Percentiles rank a stretch among this genome's conserved stretches.
Evolutionary conservation across 176 grass and related monocot species (phyloP).

Genomic region (Carex myosuroides): DNA sequence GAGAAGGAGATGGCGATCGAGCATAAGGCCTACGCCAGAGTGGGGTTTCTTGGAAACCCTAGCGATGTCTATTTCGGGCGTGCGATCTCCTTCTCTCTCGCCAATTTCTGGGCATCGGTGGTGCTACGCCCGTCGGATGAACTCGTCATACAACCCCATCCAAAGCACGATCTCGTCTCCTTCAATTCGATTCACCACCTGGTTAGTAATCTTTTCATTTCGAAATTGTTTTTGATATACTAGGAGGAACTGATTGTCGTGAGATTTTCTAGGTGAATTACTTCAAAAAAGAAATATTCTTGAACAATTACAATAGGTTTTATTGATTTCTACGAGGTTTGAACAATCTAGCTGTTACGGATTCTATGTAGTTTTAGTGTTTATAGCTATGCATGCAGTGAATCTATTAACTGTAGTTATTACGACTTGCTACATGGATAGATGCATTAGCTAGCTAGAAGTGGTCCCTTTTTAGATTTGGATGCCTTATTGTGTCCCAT

Average conservation of each 20-base stretch:
- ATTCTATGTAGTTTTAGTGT: not conserved
- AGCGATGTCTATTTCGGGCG: slow-evolving; percentile 72
- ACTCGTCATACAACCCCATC: slow-evolving; percentile 62
- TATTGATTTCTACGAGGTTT: not conserved
- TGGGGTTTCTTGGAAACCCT: slow-evolving; percentile 76
- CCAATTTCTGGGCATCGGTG: slow-evolving; percentile 64
- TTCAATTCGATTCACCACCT: slow-evolving; percentile 54
- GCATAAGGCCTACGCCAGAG: slow-evolving; percentile 41
- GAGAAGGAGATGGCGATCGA: slow-evolving; percentile 18
- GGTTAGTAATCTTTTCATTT: slow-evolving; percentile 15
- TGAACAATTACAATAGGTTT: not conserved
- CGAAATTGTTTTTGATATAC: too few species aligned
- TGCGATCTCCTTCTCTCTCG: slow-evolving; percentile 54
- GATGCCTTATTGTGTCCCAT: not conserved
- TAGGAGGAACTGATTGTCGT: too few species aligned
- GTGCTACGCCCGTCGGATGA: slow-evolving; percentile 40
- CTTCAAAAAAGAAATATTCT: too few species aligned
- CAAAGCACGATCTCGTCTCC: slow-evolving; percentile 56
- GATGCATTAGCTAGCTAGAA: not conserved
- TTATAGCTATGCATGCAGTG: not conserved
- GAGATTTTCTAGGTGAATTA: too few species aligned
- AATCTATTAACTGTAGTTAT: too few species aligned
- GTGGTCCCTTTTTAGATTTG: not conserved
- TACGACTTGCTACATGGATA: not conserved
- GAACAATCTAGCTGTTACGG: not conserved